Evolutionary conservation across 2,329 filamentous ascomycete species (phyloP).

Genomic region (Colletotrichum paranaense): DNA sequence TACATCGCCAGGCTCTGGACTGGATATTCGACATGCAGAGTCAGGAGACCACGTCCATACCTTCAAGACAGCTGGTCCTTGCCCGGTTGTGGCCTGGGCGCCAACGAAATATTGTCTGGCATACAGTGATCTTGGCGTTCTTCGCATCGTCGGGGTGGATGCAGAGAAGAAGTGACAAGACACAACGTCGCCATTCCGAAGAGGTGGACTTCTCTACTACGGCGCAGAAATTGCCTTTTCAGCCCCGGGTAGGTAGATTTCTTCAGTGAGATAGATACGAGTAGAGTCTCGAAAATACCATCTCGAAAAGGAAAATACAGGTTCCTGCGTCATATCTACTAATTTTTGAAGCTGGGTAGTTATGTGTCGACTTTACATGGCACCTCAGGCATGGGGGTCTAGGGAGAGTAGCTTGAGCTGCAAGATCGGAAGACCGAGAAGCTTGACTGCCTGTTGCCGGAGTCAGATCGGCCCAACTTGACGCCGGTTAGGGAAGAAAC

Average conservation of each 20-base stretch:
- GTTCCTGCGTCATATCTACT: not conserved
- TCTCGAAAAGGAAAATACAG: not conserved
- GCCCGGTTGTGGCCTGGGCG: constrained; percentile 79
- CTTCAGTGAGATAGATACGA: not conserved
- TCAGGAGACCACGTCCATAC: constrained; percentile 79
- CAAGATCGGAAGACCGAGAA: not conserved
- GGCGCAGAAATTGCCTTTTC: no score
- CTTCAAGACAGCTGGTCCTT: constrained; percentile 74
- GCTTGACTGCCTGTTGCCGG: not conserved
- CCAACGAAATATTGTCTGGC: constrained; percentile 80
- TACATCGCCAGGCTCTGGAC: constrained; percentile 59
- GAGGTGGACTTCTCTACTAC: not conserved
- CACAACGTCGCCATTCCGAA: not conserved
- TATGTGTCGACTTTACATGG: not conserved
- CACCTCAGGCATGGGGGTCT: not conserved
- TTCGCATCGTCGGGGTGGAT: constrained; percentile 76
- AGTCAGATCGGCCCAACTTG: constrained; percentile 23
- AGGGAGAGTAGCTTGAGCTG: not conserved
- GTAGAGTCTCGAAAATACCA: not conserved
- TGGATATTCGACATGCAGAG: constrained; percentile 79
- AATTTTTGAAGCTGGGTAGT: not conserved
- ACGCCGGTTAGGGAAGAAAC: not conserved
- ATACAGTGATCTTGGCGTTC: constrained; percentile 75
- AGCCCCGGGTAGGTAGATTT: no score
- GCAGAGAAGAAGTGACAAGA: constrained; percentile 52